Evolutionary conservation across 2,329 filamentous ascomycete species (phyloP).

Genomic region (Aureobasidium sp.): DNA sequence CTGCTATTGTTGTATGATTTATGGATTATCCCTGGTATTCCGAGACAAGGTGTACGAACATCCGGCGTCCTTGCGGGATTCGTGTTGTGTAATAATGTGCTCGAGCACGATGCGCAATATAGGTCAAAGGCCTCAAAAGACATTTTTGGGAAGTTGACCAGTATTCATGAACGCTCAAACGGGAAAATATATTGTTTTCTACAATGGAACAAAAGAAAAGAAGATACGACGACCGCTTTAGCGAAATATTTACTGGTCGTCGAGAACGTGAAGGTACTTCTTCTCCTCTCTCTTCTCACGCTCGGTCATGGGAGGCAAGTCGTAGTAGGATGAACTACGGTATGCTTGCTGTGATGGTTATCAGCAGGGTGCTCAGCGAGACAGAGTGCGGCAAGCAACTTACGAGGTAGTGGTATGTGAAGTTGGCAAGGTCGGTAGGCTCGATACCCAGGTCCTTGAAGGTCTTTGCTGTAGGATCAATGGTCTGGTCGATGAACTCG

Average conservation of each 20-base stretch:
- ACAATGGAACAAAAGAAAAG: conserved; percentile 1
- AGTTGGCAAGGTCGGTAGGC: conserved; percentile 74
- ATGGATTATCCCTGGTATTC: not conserved
- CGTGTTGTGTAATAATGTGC: too few relatives aligned
- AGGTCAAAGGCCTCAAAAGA: not conserved
- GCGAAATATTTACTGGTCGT: conserved; percentile 58
- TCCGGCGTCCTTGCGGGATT: too few relatives aligned
- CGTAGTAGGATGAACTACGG: conserved; percentile 80
- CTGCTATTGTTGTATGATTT: too few relatives aligned
- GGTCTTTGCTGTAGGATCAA: conserved; percentile 87
- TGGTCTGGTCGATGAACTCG: conserved; percentile 86
- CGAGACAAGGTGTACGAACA: too few relatives aligned
- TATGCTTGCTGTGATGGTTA: conserved; percentile 64
- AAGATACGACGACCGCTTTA: not conserved
- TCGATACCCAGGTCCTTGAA: conserved; percentile 90
- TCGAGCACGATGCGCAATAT: too few relatives aligned
- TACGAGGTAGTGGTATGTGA: conserved; percentile 92
- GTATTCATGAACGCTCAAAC: not conserved
- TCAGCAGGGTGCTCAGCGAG: conserved; percentile 26
- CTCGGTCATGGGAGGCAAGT: conserved; percentile 89
- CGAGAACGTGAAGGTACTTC: conserved; percentile 91
- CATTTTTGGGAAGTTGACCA: not conserved
- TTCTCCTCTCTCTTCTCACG: conserved; percentile 90
- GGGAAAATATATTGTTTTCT: not conserved
- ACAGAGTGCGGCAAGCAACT: conserved; percentile 29